phyloP scores from a whole-genome alignment of 192 early-diverging fungal species.

The Chytriomyces confervae region DNA sequence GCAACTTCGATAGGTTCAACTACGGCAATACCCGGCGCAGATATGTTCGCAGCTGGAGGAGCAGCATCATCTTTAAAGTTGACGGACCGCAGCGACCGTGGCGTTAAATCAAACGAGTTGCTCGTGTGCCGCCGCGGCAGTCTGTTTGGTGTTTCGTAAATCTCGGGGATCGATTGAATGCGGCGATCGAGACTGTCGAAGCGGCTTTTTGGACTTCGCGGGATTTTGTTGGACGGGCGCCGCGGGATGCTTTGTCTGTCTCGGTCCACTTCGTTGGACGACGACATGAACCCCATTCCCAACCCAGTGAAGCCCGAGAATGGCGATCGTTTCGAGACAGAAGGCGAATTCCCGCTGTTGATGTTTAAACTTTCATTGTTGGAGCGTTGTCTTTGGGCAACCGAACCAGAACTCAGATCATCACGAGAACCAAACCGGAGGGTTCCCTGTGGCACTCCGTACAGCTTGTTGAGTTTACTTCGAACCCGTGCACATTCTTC shows the following conservation, averaged over 20 bases:
- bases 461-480: slow-evolving; percentile 7
- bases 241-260: too few relatives aligned
- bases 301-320: background rate
- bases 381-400: background rate
- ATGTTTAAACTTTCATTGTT: background rate
- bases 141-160: background rate
- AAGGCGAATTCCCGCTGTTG: background rate
- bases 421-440: background rate
- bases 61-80: background rate
- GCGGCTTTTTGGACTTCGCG: background rate
- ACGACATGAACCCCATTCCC: background rate
- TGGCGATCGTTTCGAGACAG: background rate
- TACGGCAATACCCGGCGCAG: too few relatives aligned
- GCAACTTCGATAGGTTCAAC: background rate
- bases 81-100: background rate
- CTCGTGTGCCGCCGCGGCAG: background rate
- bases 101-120: background rate
- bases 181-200: background rate
- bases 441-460: background rate
- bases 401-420: background rate
- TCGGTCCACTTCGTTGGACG: background rate
- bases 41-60: background rate
- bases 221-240: background rate
- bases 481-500: slow-evolving; percentile 13
- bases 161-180: background rate